Evolutionary conservation across 345 rosid genomes (phyloP).

Genomic region (Eutrema heterophyllum): DNA sequence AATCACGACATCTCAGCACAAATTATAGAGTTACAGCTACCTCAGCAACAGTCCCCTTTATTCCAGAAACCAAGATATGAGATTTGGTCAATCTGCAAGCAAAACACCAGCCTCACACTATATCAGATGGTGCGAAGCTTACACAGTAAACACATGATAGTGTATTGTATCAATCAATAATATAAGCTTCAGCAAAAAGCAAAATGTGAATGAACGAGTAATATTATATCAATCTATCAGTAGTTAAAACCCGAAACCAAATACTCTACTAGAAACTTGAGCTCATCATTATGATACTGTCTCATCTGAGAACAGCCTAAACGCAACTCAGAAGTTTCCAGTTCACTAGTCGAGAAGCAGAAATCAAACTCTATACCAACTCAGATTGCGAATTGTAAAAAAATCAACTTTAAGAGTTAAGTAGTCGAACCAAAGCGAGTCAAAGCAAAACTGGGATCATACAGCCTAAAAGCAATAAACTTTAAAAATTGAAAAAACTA

Average conservation of each 20-base stretch:
- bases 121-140: neutral
- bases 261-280: neutral
- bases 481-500: neutral
- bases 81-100: slow-evolving; percentile 69
- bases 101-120: slow-evolving; percentile 13
- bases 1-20: neutral
- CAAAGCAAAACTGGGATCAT: neutral
- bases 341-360: neutral
- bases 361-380: neutral
- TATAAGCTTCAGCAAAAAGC: neutral
- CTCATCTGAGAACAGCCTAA: neutral
- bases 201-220: neutral
- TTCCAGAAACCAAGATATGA: slow-evolving; percentile 72
- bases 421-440: neutral
- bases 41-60: slow-evolving; percentile 85
- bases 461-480: neutral
- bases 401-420: neutral
- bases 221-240: neutral
- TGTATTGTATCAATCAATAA: neutral
- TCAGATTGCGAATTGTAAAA: neutral
- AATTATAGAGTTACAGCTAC: slow-evolving; percentile 26
- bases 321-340: neutral
- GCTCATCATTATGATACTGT: neutral
- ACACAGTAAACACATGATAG: neutral
- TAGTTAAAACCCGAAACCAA: neutral